Percentiles rank a stretch among this genome's conserved stretches.
phyloP scores from a whole-genome alignment of 495 filamentous ascomycete genomes.

The Cercophora sp. region DNA sequence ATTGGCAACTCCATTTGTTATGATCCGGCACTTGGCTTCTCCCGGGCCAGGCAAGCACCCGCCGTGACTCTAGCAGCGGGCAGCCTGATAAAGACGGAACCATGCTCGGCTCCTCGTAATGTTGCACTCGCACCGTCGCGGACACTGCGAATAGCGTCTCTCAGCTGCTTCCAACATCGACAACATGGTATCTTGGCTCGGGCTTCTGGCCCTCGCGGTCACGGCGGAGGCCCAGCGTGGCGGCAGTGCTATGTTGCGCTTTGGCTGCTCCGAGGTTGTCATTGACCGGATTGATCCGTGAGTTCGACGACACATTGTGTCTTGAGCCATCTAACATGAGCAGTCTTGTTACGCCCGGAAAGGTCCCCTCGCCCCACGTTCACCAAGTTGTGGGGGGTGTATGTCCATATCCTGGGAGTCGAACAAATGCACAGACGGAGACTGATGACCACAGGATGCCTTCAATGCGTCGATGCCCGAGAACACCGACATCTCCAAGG shows the following conservation, averaged over 20 bases:
- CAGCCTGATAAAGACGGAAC: too few relatives aligned
- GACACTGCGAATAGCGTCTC: too few relatives aligned
- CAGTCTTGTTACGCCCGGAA: background rate
- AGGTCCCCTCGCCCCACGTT: background rate
- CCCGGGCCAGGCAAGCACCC: too few relatives aligned
- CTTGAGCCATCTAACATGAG: too few relatives aligned
- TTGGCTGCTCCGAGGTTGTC: background rate
- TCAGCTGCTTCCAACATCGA: too few relatives aligned
- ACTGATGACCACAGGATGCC: constrained; percentile 21
- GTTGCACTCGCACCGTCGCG: too few relatives aligned
- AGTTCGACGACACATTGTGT: background rate
- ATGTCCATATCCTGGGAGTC: background rate
- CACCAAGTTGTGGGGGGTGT: constrained; percentile 2
- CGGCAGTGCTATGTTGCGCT: background rate
- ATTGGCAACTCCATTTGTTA: too few relatives aligned
- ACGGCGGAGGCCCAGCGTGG: background rate
- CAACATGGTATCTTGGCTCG: background rate
- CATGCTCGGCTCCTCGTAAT: too few relatives aligned
- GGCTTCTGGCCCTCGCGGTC: background rate
- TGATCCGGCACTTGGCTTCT: too few relatives aligned
- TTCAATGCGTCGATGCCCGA: constrained; percentile 43
- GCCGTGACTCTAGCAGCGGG: too few relatives aligned
- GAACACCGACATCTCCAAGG: constrained; percentile 31
- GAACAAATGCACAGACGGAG: too few relatives aligned
- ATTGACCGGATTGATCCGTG: background rate